Base-by-base conservation (phyloP, 345 rosid species). In the Adansonia digitata region DNA sequence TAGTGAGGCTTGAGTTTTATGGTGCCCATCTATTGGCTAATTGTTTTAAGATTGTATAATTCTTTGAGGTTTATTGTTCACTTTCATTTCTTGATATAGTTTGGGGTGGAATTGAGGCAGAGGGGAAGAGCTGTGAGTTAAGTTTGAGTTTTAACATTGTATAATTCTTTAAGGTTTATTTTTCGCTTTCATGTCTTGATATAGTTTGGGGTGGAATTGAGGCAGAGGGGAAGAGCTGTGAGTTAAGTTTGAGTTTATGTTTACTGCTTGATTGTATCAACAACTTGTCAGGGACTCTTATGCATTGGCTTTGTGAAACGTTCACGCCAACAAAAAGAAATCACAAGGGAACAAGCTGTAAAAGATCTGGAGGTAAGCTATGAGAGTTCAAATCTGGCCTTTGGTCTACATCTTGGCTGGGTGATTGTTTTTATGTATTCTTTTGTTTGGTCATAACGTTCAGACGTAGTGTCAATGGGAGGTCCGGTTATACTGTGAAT, bases 281-380 rank as follows among this genome's bases (percentile, higher is more conserved):
- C 35, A 29, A 74, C 62, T 40, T 69, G 45, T 67, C 81, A 95
- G 98, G 99, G 99, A 71, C 66, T 95, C 74, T 78, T 93, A 45
- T 95, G 99, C 90, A 88, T 95, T 8, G 98, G 97, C 79, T 91
- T 83, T 68, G 82, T 95, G 66, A 93, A 90, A 84, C 97, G 96
- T 59, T 76, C 92, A 42, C 88, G 90, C 20, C 94, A 88, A 84
- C 26, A 83, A 81, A 87, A 90, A 75, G 90, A 88, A 74, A 75
- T 88, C 61, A 77, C 97, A 27, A 91, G 91, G 83, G 97, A 89
- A 73, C 94, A 93, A 84, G 96, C 97, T 18, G 72, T 87, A 76
- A 87, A 82, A 82, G 98, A 91, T 80, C 80, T 95, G 61, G 96
- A 93, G 96, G 98, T 89, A 81, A 81, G 85, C 79, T 29, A 51